Conservation (phyloP, 129 eudicot species). For the Ambrosia trifida region DNA sequence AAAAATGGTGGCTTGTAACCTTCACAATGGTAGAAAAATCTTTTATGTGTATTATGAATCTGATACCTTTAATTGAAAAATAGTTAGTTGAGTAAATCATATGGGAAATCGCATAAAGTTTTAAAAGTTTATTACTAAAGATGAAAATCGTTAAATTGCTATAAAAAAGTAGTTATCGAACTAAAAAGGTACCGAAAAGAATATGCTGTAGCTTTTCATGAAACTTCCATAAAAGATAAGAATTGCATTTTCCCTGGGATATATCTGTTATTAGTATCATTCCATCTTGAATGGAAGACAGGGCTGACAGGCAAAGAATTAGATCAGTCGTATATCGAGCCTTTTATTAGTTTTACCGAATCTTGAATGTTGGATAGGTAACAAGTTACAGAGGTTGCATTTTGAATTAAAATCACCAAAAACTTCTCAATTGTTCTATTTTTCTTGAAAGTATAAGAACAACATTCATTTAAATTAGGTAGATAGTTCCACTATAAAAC, state of each 20-base stretch:
- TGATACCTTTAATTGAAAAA: neutral
- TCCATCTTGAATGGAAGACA: conserved; percentile 2
- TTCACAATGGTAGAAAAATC: no score
- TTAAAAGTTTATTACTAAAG: neutral
- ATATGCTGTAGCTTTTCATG: neutral
- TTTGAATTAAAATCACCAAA: neutral
- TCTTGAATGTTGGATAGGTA: neutral
- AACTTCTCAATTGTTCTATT: neutral
- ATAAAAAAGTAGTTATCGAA: neutral
- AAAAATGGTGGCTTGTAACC: no score
- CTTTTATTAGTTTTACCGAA: conserved; percentile 9
- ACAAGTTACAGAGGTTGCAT: conserved; percentile 7
- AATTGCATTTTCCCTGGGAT: neutral
- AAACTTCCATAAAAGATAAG: neutral
- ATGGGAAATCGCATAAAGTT: conserved; percentile 4
- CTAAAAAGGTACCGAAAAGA: neutral
- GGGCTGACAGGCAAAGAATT: conserved; percentile 1
- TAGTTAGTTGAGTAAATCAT: neutral
- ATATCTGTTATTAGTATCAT: conserved; percentile 13
- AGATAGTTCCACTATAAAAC: conserved; percentile 1
- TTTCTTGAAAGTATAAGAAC: neutral
- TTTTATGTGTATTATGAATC: neutral
- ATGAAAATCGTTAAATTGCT: neutral
- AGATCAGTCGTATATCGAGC: neutral
- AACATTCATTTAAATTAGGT: neutral